A percentile compares a stretch with the other conserved stretches of the same genome.
phyloP scores from a whole-genome alignment of 139 green algal species.

The Chlorokybus atmophyticus region DNA sequence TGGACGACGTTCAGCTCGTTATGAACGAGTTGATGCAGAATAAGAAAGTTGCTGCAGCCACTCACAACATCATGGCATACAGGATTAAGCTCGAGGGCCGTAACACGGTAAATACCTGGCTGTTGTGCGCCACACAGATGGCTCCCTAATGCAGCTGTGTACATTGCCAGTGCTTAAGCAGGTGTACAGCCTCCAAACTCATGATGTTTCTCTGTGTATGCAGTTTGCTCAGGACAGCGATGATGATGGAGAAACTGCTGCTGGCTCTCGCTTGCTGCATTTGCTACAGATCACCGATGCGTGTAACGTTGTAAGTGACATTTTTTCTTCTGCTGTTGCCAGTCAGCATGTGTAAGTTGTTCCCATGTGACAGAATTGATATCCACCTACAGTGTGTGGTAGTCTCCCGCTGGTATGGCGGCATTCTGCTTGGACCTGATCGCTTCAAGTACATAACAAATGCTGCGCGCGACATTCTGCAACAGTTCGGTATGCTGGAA shows the following conservation, averaged over 20 bases:
- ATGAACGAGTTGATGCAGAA: conserved; percentile 16
- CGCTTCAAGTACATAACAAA: conserved; percentile 31
- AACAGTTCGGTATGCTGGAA: too few relatives aligned
- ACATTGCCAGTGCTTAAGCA: too few relatives aligned
- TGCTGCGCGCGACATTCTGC: conserved; percentile 6
- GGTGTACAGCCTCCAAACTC: too few relatives aligned
- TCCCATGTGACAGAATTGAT: too few relatives aligned
- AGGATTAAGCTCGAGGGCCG: too few relatives aligned
- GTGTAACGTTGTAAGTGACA: conserved; percentile 13
- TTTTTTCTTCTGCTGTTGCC: neutral
- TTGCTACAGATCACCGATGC: conserved; percentile 23
- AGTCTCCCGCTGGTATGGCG: conserved; percentile 33
- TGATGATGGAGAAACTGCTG: conserved; percentile 32
- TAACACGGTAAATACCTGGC: too few relatives aligned
- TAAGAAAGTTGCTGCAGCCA: conserved; percentile 20
- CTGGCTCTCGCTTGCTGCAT: conserved; percentile 26
- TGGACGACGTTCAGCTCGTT: conserved; percentile 13
- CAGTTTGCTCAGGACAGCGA: conserved; percentile 25
- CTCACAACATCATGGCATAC: conserved; percentile 38
- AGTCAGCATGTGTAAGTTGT: too few relatives aligned
- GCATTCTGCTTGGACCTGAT: conserved; percentile 24
- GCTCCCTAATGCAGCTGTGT: too few relatives aligned
- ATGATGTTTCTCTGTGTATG: too few relatives aligned
- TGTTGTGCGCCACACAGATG: too few relatives aligned
- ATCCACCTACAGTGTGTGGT: conserved; percentile 17